phyloP scores from a whole-genome alignment of 106 monocot species.

The Acanthochlamys bracteata region DNA sequence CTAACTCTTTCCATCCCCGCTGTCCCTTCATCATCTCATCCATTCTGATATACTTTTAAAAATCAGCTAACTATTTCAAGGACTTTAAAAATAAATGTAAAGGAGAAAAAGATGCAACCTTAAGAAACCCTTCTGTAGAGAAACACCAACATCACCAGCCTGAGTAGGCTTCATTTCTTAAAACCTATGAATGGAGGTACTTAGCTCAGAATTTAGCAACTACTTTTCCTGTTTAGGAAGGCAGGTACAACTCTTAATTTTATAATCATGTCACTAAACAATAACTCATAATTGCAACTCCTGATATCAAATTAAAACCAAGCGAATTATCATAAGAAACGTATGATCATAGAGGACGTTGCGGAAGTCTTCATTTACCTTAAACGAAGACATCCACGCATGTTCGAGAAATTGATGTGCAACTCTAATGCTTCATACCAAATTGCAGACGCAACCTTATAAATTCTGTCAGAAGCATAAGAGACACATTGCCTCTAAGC shows the following conservation, averaged over 20 bases:
- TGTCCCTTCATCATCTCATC: constrained; percentile 97
- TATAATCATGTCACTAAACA: not conserved
- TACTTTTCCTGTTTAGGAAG: constrained; percentile 62
- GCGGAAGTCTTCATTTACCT: not conserved
- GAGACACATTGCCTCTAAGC: too few species aligned
- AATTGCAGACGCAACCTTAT: too few species aligned
- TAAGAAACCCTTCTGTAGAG: constrained; percentile 71
- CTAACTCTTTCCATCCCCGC: constrained; percentile 90
- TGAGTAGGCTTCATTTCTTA: constrained; percentile 51
- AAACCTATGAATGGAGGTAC: constrained; percentile 61
- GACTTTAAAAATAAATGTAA: constrained; percentile 4
- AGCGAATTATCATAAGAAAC: not conserved
- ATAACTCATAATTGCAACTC: not conserved
- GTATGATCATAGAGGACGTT: not conserved
- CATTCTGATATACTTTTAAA: constrained; percentile 37
- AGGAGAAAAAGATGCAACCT: constrained; percentile 32
- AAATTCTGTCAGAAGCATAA: too few species aligned
- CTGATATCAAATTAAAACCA: not conserved
- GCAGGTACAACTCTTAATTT: not conserved
- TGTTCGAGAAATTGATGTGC: not conserved
- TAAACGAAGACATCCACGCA: not conserved
- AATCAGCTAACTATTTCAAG: not conserved
- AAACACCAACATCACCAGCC: constrained; percentile 62
- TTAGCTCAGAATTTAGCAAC: constrained; percentile 97
- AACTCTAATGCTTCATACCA: too few species aligned